phyloP scores from a whole-genome alignment of 345 rosid genomes.

The Eucalyptus curtisii region DNA sequence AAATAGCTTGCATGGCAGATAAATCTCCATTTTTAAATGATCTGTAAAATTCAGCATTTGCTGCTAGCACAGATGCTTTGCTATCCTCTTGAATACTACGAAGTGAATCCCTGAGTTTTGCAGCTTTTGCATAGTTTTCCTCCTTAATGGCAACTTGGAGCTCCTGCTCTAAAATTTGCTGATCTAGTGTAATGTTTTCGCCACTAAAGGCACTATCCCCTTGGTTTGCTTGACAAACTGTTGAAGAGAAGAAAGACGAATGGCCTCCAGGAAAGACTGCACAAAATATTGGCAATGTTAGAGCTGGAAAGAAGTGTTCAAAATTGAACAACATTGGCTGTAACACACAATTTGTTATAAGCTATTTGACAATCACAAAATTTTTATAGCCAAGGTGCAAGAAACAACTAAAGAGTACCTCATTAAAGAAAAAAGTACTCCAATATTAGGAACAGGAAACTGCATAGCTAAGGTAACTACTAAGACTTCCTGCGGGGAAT shows the following conservation, averaged over 20 bases:
- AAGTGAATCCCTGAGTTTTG: slow-evolving; percentile 67
- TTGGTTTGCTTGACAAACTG: slow-evolving; percentile 23
- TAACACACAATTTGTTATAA: not conserved
- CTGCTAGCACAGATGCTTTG: slow-evolving; percentile 48
- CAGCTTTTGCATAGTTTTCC: slow-evolving; percentile 82
- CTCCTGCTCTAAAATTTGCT: slow-evolving; percentile 47
- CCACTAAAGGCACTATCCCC: slow-evolving; percentile 45
- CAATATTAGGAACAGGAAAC: not conserved
- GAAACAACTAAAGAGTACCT: not conserved
- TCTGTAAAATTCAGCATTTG: slow-evolving; percentile 68
- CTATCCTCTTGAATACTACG: slow-evolving; percentile 53
- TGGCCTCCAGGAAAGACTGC: not conserved
- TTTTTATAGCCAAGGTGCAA: not conserved
- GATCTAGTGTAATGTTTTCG: slow-evolving; percentile 41
- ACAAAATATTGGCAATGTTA: not conserved
- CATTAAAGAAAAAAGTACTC: not conserved
- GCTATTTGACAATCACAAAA: not conserved
- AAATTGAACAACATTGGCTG: not conserved
- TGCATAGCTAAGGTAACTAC: not conserved
- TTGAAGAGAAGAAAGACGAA: not conserved
- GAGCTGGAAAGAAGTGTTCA: not conserved
- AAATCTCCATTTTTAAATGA: slow-evolving; percentile 70
- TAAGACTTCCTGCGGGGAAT: not conserved
- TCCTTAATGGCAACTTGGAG: slow-evolving; percentile 59
- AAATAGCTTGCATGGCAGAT: slow-evolving; percentile 54